These are phyloP conservation scores for Nymphaea colorata DNA, from an alignment of 164 flowering plant species.

Conservation along the genomic window DNA sequence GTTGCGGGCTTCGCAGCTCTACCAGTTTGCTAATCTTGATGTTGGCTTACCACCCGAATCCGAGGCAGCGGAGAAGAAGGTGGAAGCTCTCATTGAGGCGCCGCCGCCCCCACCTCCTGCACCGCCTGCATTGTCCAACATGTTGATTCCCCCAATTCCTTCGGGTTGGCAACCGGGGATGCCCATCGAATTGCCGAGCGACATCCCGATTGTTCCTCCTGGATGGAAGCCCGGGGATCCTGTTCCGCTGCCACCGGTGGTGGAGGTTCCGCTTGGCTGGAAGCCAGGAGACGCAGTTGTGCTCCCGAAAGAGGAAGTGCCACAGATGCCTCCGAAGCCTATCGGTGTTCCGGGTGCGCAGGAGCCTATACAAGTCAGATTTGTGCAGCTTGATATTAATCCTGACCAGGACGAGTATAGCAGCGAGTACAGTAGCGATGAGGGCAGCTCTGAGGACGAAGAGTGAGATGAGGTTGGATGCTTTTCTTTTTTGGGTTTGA, in stretches of 20 bases:
- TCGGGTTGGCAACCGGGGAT: constrained; percentile 94
- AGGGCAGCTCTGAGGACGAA: constrained; percentile 64
- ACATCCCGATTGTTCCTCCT: constrained; percentile 58
- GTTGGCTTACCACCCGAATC: constrained; percentile 63
- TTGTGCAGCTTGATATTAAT: constrained; percentile 69
- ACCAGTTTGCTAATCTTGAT: constrained; percentile 72
- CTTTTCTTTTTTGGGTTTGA: neutral
- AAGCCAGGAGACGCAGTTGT: constrained; percentile 7
- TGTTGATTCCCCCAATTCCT: constrained; percentile 60
- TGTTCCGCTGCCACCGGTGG: constrained; percentile 61
- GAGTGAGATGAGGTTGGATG: constrained; percentile 26
- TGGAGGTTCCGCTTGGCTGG: constrained; percentile 12
- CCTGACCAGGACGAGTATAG: constrained; percentile 62
- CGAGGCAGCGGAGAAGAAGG: constrained; percentile 35
- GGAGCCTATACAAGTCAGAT: constrained; percentile 60
- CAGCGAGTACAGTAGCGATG: constrained; percentile 69
- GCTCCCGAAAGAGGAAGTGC: constrained; percentile 33
- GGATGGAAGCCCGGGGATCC: constrained; percentile 98
- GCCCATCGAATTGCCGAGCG: constrained; percentile 75
- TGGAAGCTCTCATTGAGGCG: constrained; percentile 54
- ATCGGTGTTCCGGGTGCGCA: constrained; percentile 26
- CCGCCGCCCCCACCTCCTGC: constrained; percentile 11
- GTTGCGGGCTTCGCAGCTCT: constrained; percentile 88
- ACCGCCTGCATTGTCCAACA: constrained; percentile 27
- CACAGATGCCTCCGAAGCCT: constrained; percentile 14